phyloP scores from a whole-genome alignment of 352 stramenopile species.

The Phytophthora constricta region DNA sequence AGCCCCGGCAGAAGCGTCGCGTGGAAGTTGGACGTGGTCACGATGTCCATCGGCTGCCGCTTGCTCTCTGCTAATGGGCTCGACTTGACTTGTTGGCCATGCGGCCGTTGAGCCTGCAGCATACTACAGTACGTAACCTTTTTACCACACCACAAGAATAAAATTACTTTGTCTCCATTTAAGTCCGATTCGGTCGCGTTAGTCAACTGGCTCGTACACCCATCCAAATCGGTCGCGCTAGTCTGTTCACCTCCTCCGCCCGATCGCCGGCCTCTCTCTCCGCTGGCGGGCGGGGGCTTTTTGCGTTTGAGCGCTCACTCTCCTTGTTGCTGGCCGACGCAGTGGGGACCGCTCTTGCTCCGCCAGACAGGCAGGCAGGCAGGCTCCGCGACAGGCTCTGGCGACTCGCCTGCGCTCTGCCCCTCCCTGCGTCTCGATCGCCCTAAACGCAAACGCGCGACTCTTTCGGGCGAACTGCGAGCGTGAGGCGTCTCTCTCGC shows the following conservation, averaged over 20 bases:
- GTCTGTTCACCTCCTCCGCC: not conserved
- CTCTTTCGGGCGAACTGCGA: not conserved
- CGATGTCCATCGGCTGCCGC: constrained; percentile 88
- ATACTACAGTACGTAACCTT: too few relatives aligned
- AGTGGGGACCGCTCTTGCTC: not conserved
- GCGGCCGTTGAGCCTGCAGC: too few relatives aligned
- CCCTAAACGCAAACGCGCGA: not conserved
- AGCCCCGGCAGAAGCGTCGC: constrained; percentile 54
- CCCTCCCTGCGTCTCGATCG: not conserved
- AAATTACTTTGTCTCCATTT: too few relatives aligned
- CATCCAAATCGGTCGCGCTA: not conserved
- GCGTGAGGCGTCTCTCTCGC: too few relatives aligned
- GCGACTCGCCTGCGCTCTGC: too few relatives aligned
- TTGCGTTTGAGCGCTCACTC: not conserved
- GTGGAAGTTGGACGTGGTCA: constrained; percentile 91
- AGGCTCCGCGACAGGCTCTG: not conserved
- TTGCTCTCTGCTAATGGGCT: too few relatives aligned
- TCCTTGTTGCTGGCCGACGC: not conserved
- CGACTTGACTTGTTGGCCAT: too few relatives aligned
- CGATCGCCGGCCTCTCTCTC: not conserved
- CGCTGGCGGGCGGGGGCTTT: not conserved
- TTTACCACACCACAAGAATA: not conserved
- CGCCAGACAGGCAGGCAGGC: not conserved
- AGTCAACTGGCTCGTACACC: too few relatives aligned
- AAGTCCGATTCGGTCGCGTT: not conserved